Conservation (phyloP, 2,329 filamentous ascomycete species). For the Arthrobotrys iridis region DNA sequence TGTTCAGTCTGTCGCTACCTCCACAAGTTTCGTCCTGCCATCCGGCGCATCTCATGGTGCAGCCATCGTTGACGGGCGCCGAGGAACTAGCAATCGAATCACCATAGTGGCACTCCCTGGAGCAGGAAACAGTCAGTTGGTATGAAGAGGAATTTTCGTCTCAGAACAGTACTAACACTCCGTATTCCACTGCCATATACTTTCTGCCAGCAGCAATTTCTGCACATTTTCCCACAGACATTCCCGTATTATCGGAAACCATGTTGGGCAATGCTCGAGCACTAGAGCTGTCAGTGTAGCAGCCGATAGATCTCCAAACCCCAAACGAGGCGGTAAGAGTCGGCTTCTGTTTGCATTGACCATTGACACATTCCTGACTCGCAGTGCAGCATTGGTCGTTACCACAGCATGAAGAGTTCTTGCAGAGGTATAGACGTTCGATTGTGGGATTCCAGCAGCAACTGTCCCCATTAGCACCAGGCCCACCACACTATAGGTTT, state of each 20-base stretch:
- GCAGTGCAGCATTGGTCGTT: not conserved
- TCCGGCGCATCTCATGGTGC: slow-evolving; percentile 6
- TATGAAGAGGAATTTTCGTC: not conserved
- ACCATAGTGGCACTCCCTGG: slow-evolving; percentile 7
- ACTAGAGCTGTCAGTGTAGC: slow-evolving; percentile 23
- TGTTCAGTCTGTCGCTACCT: not conserved
- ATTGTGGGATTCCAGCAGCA: slow-evolving; percentile 21
- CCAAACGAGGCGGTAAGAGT: not conserved
- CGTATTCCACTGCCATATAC: slow-evolving; percentile 30
- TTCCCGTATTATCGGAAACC: not conserved
- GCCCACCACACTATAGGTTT: slow-evolving; percentile 10
- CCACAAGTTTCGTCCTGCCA: not conserved
- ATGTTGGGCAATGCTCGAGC: not conserved
- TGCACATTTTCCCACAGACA: slow-evolving; percentile 17
- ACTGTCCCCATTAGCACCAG: slow-evolving; percentile 14
- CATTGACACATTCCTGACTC: slow-evolving; percentile 1
- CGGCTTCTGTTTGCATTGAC: slow-evolving; percentile 9
- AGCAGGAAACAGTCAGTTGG: not conserved
- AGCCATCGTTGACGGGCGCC: not conserved
- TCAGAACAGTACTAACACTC: slow-evolving; percentile 15
- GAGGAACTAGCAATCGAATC: not conserved
- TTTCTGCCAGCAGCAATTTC: slow-evolving; percentile 17
- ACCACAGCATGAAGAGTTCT: not conserved
- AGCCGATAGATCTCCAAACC: slow-evolving; percentile 18
- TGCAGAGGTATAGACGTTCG: not conserved